Conservation (phyloP, 192 early-diverging fungal species). For the Jimgerdemannia lactiflua region DNA sequence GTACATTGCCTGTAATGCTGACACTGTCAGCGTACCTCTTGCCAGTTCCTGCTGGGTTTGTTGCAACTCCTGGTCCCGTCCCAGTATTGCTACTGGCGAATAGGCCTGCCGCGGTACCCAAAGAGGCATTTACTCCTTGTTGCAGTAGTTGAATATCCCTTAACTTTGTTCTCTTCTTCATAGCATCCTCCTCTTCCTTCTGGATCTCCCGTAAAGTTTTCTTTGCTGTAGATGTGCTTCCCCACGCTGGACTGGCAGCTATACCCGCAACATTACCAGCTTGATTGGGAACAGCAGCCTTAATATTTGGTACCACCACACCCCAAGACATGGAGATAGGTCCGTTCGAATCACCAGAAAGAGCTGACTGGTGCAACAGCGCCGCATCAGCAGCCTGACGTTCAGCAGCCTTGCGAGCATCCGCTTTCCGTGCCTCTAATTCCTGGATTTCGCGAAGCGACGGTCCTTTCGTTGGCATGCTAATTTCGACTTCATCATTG, state of each 20-base stretch:
- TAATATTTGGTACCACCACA: conserved; percentile 23
- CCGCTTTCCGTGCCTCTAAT: conserved; percentile 38
- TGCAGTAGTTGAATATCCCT: conserved; percentile 34
- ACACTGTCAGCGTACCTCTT: background rate
- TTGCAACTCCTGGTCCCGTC: conserved; percentile 4
- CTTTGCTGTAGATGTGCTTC: conserved; percentile 38
- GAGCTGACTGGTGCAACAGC: conserved; percentile 5
- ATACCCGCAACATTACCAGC: conserved; percentile 17
- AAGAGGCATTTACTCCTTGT: conserved; percentile 5
- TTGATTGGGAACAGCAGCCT: conserved; percentile 13
- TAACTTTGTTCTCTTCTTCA: conserved; percentile 30
- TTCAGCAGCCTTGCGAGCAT: conserved; percentile 24
- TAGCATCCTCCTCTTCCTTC: conserved; percentile 50
- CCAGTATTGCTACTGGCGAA: conserved; percentile 12
- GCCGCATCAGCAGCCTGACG: conserved; percentile 23
- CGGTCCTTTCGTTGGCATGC: conserved; percentile 29
- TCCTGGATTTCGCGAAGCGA: conserved; percentile 64
- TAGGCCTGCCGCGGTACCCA: background rate
- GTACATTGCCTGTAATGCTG: background rate
- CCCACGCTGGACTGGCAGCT: conserved; percentile 27
- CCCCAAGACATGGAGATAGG: conserved; percentile 35
- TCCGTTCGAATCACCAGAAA: background rate
- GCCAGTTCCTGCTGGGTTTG: background rate
- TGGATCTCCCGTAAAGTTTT: conserved; percentile 57
- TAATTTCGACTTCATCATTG: background rate